Conservation (phyloP, 495 filamentous ascomycete species). For the Parathielavia hyrcaniae region DNA sequence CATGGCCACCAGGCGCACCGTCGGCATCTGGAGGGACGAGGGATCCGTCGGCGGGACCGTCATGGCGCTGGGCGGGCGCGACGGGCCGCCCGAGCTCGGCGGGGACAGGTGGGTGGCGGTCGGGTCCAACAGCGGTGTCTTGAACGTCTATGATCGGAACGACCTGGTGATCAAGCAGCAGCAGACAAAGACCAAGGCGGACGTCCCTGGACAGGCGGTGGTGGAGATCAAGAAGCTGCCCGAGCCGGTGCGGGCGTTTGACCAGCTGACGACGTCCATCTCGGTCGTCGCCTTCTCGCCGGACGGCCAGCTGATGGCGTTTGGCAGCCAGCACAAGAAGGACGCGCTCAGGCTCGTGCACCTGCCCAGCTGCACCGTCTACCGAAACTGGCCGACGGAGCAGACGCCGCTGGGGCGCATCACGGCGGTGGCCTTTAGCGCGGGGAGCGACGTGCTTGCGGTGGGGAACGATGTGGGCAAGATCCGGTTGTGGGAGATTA, state of each 20-base stretch:
- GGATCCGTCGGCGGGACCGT: constrained; percentile 81
- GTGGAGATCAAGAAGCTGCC: constrained; percentile 57
- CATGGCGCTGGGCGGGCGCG: constrained; percentile 64
- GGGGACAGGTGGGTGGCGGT: constrained; percentile 82
- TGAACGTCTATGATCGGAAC: constrained; percentile 87
- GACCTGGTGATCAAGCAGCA: constrained; percentile 44
- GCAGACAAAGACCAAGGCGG: constrained; percentile 26
- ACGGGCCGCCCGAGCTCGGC: constrained; percentile 57
- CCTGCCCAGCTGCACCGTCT: constrained; percentile 85
- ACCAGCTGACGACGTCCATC: constrained; percentile 80
- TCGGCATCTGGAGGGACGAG: constrained; percentile 84
- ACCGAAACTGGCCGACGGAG: constrained; percentile 91
- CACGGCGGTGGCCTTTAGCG: constrained; percentile 70
- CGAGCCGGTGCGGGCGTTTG: constrained; percentile 61
- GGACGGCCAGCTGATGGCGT: constrained; percentile 80
- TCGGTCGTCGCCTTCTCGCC: constrained; percentile 72
- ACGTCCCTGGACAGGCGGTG: constrained; percentile 33
- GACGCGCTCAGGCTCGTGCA: constrained; percentile 86
- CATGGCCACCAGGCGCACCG: constrained; percentile 53
- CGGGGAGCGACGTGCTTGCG: constrained; percentile 62
- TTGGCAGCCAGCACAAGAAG: constrained; percentile 77
- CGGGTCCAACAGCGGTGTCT: constrained; percentile 74
- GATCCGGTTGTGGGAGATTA: constrained; percentile 81
- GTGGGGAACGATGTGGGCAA: constrained; percentile 83
- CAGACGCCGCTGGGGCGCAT: constrained; percentile 84